Evolutionary conservation across 768 basidiomycete species (phyloP), one percentile per base, ranked within the genome.

Genomic region (Boletus fagicola): DNA sequence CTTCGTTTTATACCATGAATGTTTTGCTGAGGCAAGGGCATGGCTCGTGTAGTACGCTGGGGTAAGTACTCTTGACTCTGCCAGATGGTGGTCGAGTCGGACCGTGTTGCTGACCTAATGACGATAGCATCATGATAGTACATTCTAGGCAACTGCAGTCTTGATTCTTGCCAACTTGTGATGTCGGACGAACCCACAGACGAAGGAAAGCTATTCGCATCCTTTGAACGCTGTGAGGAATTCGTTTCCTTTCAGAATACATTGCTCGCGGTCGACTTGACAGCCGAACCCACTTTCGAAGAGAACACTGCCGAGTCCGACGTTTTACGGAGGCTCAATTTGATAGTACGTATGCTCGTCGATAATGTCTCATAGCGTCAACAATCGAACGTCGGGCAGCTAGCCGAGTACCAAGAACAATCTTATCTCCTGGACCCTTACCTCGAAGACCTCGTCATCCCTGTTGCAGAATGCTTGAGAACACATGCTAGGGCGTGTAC

Each of bases 351-450:
- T 76, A 18, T 48, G 2, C n/a, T 40, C 38, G 9, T 56, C 30
- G 44, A 60, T 51, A 20, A 44, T 31, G 13, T 57, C 31, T 56
- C 36, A 31, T 53, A 47, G 35, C 11, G 1, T 39, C 46, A 46
- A 56, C 31, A 20, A 51, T 59, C 28, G 16, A 46, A 44, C 57
- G 7, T 56, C 26, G 50, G 60, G 18, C 53, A 98, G 96, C 80
- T 98, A 30, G 83, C 84, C 68, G 83, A 87, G 68, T 98, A 96
- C 67, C 94, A 96, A 70, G 95, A 98, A 59, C 92, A 96, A 63
- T 80, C 94, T 3, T 92, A 94, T 70, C 81, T 99, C 4, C 78
- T 98, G 13, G 97, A 99, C 70, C 94, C 96, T 38, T 87, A 81
- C 63, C 80, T 99, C 20, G 91, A 95, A 66, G 69, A 76, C 33